Percentiles rank a stretch among this genome's conserved stretches.
These are phyloP conservation scores for Kurtzmaniella quercitrusa DNA, from an alignment of 1,139 yeast species.

Conservation along the genomic window DNA sequence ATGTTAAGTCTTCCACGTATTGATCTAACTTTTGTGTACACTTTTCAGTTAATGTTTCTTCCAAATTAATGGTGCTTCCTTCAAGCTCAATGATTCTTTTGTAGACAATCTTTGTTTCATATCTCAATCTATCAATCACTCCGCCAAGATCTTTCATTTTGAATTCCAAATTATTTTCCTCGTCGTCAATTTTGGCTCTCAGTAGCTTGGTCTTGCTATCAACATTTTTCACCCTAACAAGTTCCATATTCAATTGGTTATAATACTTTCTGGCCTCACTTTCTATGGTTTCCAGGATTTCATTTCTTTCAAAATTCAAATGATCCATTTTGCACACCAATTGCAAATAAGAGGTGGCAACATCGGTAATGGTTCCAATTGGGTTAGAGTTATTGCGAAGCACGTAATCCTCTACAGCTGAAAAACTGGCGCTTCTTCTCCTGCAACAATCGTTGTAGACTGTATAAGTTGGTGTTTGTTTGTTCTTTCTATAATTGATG, in stretches of 20 bases:
- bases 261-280: slow-evolving; percentile 20
- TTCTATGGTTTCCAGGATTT: slow-evolving; percentile 5
- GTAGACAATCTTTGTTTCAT: slow-evolving; percentile 70
- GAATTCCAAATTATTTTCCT: slow-evolving; percentile 34
- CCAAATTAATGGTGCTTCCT: slow-evolving; percentile 51
- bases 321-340: slow-evolving; percentile 18
- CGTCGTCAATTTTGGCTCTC: slow-evolving; percentile 29
- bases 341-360: slow-evolving; percentile 20
- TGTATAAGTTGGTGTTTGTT: slow-evolving; percentile 2
- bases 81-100: slow-evolving; percentile 80
- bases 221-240: slow-evolving; percentile 27
- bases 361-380: slow-evolving; percentile 21
- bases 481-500: slow-evolving; percentile 18
- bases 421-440: slow-evolving; percentile 36
- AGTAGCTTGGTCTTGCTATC: slow-evolving; percentile 27
- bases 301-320: slow-evolving; percentile 1
- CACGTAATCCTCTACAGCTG: slow-evolving; percentile 38
- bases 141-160: slow-evolving; percentile 64
- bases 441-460: slow-evolving; percentile 1
- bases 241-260: slow-evolving; percentile 28
- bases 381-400: slow-evolving; percentile 1
- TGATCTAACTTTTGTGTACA: slow-evolving; percentile 22
- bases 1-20: slow-evolving; percentile 35
- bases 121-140: slow-evolving; percentile 70
- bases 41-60: slow-evolving; percentile 33